Percentiles rank a stretch among this genome's conserved stretches.
phyloP scores from a whole-genome alignment of 2,329 filamentous ascomycete species.

The Fusarium austroafricanum region DNA sequence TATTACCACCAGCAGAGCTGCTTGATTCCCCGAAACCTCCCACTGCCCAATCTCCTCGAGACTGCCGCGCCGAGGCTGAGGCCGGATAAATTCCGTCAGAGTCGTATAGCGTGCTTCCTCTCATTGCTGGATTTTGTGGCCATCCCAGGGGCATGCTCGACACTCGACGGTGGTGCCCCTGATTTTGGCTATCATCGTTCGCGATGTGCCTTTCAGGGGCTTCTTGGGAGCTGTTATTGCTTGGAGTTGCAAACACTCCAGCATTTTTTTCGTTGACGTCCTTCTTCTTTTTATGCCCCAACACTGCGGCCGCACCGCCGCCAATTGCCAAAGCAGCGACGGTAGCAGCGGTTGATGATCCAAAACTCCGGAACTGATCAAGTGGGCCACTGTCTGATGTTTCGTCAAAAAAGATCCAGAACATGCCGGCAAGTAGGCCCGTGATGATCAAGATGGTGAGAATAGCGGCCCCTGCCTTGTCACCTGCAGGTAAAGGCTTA shows the following conservation, averaged over 20 bases:
- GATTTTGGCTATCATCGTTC: constrained; percentile 30
- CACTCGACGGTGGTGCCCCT: constrained; percentile 40
- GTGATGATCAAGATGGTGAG: constrained; percentile 68
- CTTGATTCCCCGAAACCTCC: constrained; percentile 11
- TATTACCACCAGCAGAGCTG: constrained; percentile 13
- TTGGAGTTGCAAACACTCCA: constrained; percentile 12
- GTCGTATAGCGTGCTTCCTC: constrained; percentile 39
- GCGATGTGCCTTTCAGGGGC: constrained; percentile 34
- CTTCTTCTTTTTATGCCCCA: constrained; percentile 34
- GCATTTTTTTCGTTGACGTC: constrained; percentile 42
- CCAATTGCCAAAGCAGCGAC: constrained; percentile 40
- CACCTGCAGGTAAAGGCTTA: constrained; percentile 61
- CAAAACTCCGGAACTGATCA: constrained; percentile 49
- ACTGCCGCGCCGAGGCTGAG: constrained; percentile 26
- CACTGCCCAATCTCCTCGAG: constrained; percentile 28
- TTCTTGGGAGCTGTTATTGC: constrained; percentile 39
- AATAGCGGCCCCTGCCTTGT: constrained; percentile 76
- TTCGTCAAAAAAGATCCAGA: constrained; percentile 64
- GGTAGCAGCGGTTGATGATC: constrained; percentile 31
- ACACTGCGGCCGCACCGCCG: constrained; percentile 37
- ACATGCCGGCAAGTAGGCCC: constrained; percentile 63
- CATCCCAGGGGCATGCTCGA: constrained; percentile 55
- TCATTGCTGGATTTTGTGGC: constrained; percentile 50
- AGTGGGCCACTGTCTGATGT: constrained; percentile 49
- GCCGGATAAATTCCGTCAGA: constrained; percentile 31